Conservation (phyloP, 306 rosid species). For the Alnus glutinosa region DNA sequence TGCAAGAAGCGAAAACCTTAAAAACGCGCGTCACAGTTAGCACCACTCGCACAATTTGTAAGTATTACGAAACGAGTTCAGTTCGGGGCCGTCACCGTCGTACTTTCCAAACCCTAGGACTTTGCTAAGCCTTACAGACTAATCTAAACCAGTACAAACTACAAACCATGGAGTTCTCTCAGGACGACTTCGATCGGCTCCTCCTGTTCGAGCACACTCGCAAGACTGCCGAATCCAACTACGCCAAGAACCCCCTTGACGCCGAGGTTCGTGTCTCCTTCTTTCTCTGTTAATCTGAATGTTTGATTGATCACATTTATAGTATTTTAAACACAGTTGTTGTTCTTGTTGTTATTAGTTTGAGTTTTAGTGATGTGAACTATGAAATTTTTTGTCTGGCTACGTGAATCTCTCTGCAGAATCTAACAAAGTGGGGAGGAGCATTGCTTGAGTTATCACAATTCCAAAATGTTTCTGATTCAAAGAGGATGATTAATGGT, state of each 20-base stretch:
- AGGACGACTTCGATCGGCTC: constrained; percentile 59
- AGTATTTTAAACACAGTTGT: not conserved
- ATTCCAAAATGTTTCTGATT: constrained; percentile 48
- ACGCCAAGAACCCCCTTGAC: constrained; percentile 61
- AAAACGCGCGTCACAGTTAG: not conserved
- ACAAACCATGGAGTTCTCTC: constrained; percentile 59
- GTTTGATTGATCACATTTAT: not conserved
- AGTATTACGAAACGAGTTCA: too few relatives aligned
- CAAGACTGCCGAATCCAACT: constrained; percentile 59
- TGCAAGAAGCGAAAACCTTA: not conserved
- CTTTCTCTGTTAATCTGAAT: not conserved
- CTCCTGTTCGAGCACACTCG: constrained; percentile 54
- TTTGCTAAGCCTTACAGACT: not conserved
- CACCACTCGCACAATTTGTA: not conserved
- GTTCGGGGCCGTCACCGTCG: not conserved
- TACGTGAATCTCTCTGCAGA: constrained; percentile 39
- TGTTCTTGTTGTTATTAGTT: not conserved
- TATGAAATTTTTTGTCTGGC: not conserved
- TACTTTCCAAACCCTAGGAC: not conserved
- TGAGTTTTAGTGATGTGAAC: not conserved
- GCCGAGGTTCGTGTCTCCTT: constrained; percentile 53
- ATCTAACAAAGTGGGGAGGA: constrained; percentile 74
- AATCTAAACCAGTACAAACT: not conserved
- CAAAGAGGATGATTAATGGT: constrained; percentile 65
- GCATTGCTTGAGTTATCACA: constrained; percentile 75